phyloP scores from a whole-genome alignment of 2,329 filamentous ascomycete genomes.

The Colletotrichum neosansevieriae region DNA sequence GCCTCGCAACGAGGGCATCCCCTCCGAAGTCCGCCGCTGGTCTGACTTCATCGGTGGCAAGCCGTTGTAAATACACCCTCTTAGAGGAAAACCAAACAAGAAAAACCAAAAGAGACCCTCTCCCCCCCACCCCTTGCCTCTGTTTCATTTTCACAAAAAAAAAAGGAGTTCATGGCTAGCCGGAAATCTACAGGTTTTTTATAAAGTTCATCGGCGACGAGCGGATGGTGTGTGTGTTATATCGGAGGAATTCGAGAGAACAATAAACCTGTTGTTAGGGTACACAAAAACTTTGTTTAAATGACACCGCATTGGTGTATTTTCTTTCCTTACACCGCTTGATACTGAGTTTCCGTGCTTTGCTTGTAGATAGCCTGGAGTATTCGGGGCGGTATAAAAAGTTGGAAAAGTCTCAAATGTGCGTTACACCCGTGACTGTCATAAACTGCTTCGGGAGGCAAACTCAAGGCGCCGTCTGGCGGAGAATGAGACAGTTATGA shows the following conservation, averaged over 20 bases:
- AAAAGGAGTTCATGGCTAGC: slow-evolving; percentile 30
- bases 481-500: no score
- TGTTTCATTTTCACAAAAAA: slow-evolving; percentile 8
- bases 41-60: slow-evolving; percentile 93
- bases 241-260: slow-evolving; percentile 6
- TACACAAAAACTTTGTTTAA: slow-evolving; percentile 5
- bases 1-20: slow-evolving; percentile 87
- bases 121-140: neutral
- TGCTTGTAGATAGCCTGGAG: slow-evolving; percentile 12
- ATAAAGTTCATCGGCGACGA: neutral
- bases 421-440: no score
- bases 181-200: slow-evolving; percentile 28
- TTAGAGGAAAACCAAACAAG: neutral
- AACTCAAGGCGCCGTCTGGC: no score
- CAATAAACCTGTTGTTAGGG: slow-evolving; percentile 18
- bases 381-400: slow-evolving; percentile 3
- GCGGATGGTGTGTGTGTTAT: slow-evolving; percentile 21
- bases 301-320: neutral
- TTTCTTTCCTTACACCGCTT: no score
- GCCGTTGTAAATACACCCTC: slow-evolving; percentile 70
- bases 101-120: neutral
- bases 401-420: neutral
- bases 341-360: neutral
- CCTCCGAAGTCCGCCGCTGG: slow-evolving; percentile 92
- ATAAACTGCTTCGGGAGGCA: no score